These are phyloP conservation scores for Sporothrix luriei DNA, from an alignment of 2,329 filamentous ascomycete species.

Conservation along the genomic window DNA sequence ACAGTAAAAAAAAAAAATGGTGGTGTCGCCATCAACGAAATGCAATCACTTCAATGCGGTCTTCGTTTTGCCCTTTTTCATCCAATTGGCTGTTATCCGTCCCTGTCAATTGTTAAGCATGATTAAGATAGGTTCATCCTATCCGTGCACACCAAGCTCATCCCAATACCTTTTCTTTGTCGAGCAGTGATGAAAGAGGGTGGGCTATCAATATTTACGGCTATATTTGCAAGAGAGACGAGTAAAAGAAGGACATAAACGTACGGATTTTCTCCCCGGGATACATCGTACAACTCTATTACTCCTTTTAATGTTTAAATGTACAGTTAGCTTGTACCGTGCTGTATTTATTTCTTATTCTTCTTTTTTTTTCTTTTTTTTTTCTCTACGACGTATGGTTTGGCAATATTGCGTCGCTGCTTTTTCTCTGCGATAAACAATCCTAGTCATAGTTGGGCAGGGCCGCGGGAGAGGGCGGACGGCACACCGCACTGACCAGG, in stretches of 20 bases:
- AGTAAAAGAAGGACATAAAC: neutral
- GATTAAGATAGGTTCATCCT: neutral
- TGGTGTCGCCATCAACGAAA: neutral
- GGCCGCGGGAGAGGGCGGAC: neutral
- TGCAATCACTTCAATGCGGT: neutral
- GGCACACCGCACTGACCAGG: conserved; percentile 25
- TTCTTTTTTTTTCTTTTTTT: neutral
- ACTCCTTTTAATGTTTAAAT: neutral
- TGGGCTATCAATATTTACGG: neutral
- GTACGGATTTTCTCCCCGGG: conserved; percentile 7
- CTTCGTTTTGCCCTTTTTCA: too few species aligned
- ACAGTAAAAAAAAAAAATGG: neutral
- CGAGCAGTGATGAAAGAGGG: neutral
- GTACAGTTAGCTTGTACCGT: neutral
- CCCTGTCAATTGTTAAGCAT: neutral
- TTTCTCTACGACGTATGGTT: too few species aligned
- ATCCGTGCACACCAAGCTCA: neutral
- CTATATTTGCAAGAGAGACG: neutral
- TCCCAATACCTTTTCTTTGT: neutral
- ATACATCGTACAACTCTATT: neutral
- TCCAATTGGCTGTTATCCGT: conserved; percentile 10
- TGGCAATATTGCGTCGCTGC: neutral
- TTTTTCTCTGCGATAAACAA: neutral
- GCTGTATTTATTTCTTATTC: too few species aligned
- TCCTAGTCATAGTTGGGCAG: neutral